Evolutionary conservation across 208 protist species (phyloP), one percentile per base, ranked within the genome.

Genomic region (Leishmania martiniquensis): DNA sequence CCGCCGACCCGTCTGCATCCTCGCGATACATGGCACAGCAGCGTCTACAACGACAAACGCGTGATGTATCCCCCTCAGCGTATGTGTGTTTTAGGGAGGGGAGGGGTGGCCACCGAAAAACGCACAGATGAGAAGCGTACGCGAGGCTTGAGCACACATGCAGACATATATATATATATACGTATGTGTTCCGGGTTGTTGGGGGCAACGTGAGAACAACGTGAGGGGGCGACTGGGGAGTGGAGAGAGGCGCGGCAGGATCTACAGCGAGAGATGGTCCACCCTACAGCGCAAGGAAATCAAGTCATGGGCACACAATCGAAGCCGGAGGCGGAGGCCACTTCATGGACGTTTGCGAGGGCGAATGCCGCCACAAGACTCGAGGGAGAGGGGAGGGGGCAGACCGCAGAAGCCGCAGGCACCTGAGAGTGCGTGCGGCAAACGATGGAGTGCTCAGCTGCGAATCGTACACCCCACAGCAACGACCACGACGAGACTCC

Each of bases 1-100:
- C 78, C 37, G 87, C 91, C 42, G 89, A 91, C 2, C 87, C 87
- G 75, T 92, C 85, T 2, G 57, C 76, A 39, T 76, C 78, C 3
- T 85, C 47, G 0, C 62, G 67, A 74, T 83, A 89, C 90, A 91
- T 89, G 37, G 1, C 9, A 44, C 25, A 6, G 7, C 32, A 39
- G 25, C 2, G 34, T 32, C 39, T 45, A 32, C 25, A 1, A 29
- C 7, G 10, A 39, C 47, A 22, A 2, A 47, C 17, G 55, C 55
- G 55, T 12, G 39, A 68, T 45, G 62, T 29, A 45, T n/a, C n/a
- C n/a, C n/a, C n/a, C n/a, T n/a, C n/a, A n/a, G n/a, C 4, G 55
- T 42, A 45, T 44, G 37, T 4, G 20, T 20, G n/a, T n/a, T n/a
- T n/a, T n/a, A n/a, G 12, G 37, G n/a, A 39, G 37, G n/a, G 47